phyloP scores from a whole-genome alignment of 257 asterid genomes.

The Schizonepeta tenuifolia region DNA sequence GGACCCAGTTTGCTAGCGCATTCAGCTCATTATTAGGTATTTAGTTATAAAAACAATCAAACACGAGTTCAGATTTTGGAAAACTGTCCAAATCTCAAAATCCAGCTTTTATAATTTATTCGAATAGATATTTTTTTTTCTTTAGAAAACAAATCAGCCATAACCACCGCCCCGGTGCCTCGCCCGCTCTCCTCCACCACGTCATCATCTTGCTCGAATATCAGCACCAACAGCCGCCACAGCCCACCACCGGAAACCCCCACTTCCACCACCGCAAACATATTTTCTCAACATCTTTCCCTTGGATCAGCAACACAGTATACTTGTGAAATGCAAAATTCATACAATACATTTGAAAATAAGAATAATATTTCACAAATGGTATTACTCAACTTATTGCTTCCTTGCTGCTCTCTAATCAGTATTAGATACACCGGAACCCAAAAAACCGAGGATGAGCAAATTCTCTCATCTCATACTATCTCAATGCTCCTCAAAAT shows the following conservation, averaged over 20 bases:
- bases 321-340: neutral
- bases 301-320: neutral
- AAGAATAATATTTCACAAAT: neutral
- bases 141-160: neutral
- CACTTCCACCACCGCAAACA: neutral
- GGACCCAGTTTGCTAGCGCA: neutral
- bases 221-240: neutral
- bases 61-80: neutral
- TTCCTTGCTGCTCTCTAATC: neutral
- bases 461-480: conserved; percentile 30
- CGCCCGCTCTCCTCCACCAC: neutral
- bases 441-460: neutral
- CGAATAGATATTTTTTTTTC: no score
- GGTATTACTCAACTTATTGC: conserved; percentile 14
- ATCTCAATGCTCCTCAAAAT: conserved; percentile 23
- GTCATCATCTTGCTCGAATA: neutral
- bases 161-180: neutral
- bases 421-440: neutral
- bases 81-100: conserved; percentile 22
- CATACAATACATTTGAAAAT: neutral
- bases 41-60: neutral
- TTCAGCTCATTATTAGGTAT: neutral
- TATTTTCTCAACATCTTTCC: no score
- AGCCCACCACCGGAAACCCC: neutral
- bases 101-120: neutral